Evolutionary conservation across 768 basidiomycete genomes (phyloP).

Genomic region (Xerocomellus intermedius): DNA sequence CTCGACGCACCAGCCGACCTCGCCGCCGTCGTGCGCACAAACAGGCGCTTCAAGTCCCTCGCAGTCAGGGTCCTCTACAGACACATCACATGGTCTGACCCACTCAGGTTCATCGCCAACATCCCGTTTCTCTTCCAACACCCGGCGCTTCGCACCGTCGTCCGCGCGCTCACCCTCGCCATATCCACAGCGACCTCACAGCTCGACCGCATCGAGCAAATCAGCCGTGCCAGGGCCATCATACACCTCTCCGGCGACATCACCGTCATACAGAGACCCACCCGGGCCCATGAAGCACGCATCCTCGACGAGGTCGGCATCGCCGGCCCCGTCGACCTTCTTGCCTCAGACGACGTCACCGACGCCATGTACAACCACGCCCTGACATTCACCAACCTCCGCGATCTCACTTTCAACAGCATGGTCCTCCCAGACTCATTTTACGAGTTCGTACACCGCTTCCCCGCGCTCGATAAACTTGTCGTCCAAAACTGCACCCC

Average conservation of each 20-base stretch:
- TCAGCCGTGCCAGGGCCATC: slow-evolving; percentile 26
- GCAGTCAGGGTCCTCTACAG: slow-evolving; percentile 33
- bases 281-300: slow-evolving; percentile 26
- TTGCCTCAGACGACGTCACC: slow-evolving; percentile 19
- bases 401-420: slow-evolving; percentile 37
- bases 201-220: slow-evolving; percentile 28
- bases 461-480: slow-evolving; percentile 39
- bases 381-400: slow-evolving; percentile 33
- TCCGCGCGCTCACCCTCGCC: slow-evolving; percentile 26
- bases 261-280: slow-evolving; percentile 14
- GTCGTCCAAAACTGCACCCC: slow-evolving; percentile 41
- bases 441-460: slow-evolving; percentile 35
- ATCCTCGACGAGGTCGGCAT: slow-evolving; percentile 23
- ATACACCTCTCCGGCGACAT: slow-evolving; percentile 19
- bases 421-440: slow-evolving; percentile 38
- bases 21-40: slow-evolving; percentile 31
- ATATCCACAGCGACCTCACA: slow-evolving; percentile 23
- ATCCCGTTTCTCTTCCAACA: slow-evolving; percentile 16
- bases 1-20: slow-evolving; percentile 32
- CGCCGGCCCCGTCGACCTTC: slow-evolving; percentile 17
- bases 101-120: slow-evolving; percentile 28
- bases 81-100: slow-evolving; percentile 34
- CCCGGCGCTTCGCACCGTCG: slow-evolving; percentile 6
- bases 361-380: slow-evolving; percentile 22
- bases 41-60: slow-evolving; percentile 31